phyloP scores from a whole-genome alignment of 192 early-diverging fungal species.

The Coemansia interrupta region DNA sequence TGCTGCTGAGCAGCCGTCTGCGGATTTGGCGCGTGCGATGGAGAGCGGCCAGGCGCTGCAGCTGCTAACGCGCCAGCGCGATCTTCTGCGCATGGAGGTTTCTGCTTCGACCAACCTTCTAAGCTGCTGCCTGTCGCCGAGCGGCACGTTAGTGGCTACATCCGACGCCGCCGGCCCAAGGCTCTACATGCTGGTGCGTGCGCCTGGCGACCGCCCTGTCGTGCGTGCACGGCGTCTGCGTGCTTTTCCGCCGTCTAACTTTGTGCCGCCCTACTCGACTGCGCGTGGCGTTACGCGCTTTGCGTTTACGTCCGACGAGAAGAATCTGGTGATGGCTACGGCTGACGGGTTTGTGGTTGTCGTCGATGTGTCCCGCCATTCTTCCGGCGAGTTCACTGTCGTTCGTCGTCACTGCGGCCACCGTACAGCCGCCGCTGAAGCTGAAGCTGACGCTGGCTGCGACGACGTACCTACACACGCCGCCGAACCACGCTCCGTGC shows the following conservation, averaged over 20 bases:
- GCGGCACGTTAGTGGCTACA: constrained; percentile 80
- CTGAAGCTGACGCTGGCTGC: constrained; percentile 46
- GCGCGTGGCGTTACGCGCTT: constrained; percentile 64
- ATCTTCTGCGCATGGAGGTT: constrained; percentile 73
- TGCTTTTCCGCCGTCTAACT: constrained; percentile 43
- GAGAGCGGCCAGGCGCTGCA: constrained; percentile 49
- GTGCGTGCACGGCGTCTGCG: constrained; percentile 36
- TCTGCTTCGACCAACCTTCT: constrained; percentile 68
- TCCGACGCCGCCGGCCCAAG: constrained; percentile 70
- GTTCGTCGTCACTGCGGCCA: constrained; percentile 68
- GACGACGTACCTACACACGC: constrained; percentile 49
- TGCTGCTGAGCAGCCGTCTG: constrained; percentile 46
- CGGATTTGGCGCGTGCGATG: constrained; percentile 26
- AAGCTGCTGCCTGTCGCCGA: constrained; percentile 70
- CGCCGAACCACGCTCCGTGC: constrained; percentile 22
- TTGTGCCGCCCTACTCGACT: constrained; percentile 44
- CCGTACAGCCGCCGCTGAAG: constrained; percentile 46
- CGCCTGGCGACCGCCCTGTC: constrained; percentile 13
- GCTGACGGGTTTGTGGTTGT: constrained; percentile 71
- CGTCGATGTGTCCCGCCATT: constrained; percentile 69
- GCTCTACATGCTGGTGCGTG: constrained; percentile 56
- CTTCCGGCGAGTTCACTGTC: constrained; percentile 57
- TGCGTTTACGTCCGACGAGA: constrained; percentile 76
- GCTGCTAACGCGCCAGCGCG: constrained; percentile 62
- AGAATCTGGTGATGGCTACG: constrained; percentile 70